These are phyloP conservation scores for Xylariaceae sp. DNA, from an alignment of 2,329 filamentous ascomycete species.

Conservation along the genomic window DNA sequence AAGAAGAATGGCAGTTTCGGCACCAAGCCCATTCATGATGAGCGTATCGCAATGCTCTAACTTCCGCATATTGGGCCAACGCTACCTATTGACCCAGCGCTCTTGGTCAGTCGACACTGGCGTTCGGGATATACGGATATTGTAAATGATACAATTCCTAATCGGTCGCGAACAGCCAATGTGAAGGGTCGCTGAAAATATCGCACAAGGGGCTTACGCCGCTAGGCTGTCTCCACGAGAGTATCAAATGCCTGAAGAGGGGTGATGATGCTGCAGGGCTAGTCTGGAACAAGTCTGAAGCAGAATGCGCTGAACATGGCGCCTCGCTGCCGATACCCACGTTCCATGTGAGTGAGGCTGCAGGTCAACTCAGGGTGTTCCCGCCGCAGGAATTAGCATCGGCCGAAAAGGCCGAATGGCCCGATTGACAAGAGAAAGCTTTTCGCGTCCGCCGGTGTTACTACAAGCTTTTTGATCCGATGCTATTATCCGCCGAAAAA, in stretches of 20 bases:
- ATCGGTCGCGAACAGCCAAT: neutral
- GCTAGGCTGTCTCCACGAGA: too few species aligned
- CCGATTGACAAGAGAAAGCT: too few species aligned
- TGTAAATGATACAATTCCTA: neutral
- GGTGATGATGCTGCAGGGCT: constrained; percentile 1
- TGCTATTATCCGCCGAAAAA: too few species aligned
- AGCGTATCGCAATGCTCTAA: too few species aligned
- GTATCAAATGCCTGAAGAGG: constrained; percentile 3
- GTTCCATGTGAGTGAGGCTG: constrained; percentile 1
- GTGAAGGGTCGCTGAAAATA: constrained; percentile 13
- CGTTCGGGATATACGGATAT: constrained; percentile 8
- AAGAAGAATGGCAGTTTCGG: too few species aligned
- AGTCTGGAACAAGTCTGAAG: constrained; percentile 13
- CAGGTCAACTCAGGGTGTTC: constrained; percentile 10
- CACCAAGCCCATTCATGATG: too few species aligned
- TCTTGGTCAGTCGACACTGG: neutral
- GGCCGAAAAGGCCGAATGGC: too few species aligned
- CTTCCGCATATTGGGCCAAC: too few species aligned
- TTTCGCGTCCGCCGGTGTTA: too few species aligned
- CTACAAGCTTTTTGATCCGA: too few species aligned
- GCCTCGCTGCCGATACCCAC: neutral
- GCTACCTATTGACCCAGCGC: too few species aligned
- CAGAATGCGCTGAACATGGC: neutral
- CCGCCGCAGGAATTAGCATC: neutral
- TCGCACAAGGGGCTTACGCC: constrained; percentile 14